Evolutionary conservation across 2,329 filamentous ascomycete genomes (phyloP).

Genomic region (Cladobotryum protrusum): DNA sequence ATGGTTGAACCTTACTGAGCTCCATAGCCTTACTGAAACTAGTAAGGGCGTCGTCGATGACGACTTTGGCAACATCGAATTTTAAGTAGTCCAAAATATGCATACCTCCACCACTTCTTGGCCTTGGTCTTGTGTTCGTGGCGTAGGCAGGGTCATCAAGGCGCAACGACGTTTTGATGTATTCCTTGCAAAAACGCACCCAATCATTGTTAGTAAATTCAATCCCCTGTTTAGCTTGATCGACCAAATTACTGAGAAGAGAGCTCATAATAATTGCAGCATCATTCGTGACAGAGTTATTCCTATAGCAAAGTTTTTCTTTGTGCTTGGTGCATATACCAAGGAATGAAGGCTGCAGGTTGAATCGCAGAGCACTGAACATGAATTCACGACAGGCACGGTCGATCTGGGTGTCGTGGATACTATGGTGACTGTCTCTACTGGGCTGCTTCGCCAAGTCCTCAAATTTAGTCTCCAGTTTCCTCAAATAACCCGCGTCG

Average conservation of each 20-base stretch:
- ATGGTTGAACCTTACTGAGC: background rate
- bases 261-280: conserved; percentile 45
- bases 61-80: conserved; percentile 43
- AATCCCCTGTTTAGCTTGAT: conserved; percentile 51
- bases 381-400: conserved; percentile 40
- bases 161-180: conserved; percentile 15
- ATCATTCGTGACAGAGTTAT: conserved; percentile 40
- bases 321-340: conserved; percentile 60
- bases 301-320: conserved; percentile 55
- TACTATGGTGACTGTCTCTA: background rate
- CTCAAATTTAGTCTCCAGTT: conserved; percentile 40
- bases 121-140: conserved; percentile 25
- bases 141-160: conserved; percentile 40
- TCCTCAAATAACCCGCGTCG: conserved; percentile 39
- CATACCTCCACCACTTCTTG: conserved; percentile 14
- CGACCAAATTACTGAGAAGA: conserved; percentile 49
- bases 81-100: conserved; percentile 61
- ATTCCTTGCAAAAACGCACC: conserved; percentile 27
- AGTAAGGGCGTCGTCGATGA: conserved; percentile 32
- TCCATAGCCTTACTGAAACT: conserved; percentile 24
- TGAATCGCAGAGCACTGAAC: conserved; percentile 49
- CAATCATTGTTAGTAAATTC: conserved; percentile 41
- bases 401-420: conserved; percentile 22
- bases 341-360: conserved; percentile 49
- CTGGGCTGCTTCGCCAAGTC: conserved; percentile 30